phyloP scores from a whole-genome alignment of 345 rosid genomes.

The Salix koriyanagi region DNA sequence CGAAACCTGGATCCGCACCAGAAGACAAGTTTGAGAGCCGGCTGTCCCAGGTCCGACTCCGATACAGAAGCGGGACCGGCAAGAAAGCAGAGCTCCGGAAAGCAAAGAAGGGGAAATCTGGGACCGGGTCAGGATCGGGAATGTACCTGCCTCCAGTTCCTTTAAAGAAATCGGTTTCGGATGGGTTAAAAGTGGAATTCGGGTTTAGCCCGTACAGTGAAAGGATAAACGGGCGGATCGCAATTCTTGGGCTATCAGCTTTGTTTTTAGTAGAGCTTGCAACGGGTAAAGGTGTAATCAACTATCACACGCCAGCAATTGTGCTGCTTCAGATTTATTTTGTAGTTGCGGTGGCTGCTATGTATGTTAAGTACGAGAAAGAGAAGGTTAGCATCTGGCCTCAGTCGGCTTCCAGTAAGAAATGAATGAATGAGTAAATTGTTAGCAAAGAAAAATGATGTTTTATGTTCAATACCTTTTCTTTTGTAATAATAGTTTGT shows the following conservation, averaged over 20 bases:
- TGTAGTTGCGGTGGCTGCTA: slow-evolving; percentile 57
- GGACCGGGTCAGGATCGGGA: slow-evolving; percentile 27
- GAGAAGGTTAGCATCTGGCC: slow-evolving; percentile 85
- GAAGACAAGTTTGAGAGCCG: slow-evolving; percentile 62
- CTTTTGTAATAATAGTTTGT: too few relatives aligned
- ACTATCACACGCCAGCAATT: slow-evolving; percentile 73
- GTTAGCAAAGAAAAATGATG: background rate
- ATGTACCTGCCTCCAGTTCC: slow-evolving; percentile 74
- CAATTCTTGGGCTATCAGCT: slow-evolving; percentile 64
- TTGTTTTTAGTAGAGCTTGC: slow-evolving; percentile 80
- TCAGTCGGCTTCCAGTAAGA: too few relatives aligned
- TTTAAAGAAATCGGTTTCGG: slow-evolving; percentile 59
- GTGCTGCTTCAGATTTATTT: slow-evolving; percentile 68
- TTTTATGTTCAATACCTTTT: background rate
- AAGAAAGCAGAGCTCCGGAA: slow-evolving; percentile 84
- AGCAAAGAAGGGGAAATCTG: slow-evolving; percentile 45
- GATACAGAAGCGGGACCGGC: slow-evolving; percentile 69
- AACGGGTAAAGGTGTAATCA: slow-evolving; percentile 77
- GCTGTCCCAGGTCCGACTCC: slow-evolving; percentile 58
- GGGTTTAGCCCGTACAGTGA: slow-evolving; percentile 80
- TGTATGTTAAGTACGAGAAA: slow-evolving; percentile 65
- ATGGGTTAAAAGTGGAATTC: slow-evolving; percentile 67
- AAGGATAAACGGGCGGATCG: slow-evolving; percentile 64
- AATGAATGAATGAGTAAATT: background rate
- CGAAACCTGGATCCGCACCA: slow-evolving; percentile 16